Base-by-base conservation (phyloP, 352 stramenopile species). In the Phytophthora sp. region DNA sequence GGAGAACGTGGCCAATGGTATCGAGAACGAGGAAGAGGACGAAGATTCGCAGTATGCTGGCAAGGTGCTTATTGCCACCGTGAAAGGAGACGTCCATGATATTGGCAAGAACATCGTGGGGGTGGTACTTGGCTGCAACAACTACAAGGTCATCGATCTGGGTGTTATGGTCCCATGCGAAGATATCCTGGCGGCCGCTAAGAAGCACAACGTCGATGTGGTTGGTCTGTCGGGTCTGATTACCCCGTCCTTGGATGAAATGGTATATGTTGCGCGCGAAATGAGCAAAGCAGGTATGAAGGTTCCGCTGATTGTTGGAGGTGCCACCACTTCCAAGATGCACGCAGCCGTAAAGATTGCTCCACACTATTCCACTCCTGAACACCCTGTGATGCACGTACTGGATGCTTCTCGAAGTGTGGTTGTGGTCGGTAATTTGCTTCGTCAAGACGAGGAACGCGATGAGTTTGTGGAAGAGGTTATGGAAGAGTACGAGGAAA, bases 41-140 rank as follows among this genome's bases (percentile, higher is more conserved):
- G 86, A 94, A 13, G 84, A 95, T 62, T 91, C 80, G 27, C 86
- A 93, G 67, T 94, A 94, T 62, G 86, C 86, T 44, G 92, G 91
- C 27, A 98, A 98, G 70, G 91, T 99, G 35, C 74, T 99, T 6
- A 98, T 99, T 75, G 97, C 97, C n/a, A 99, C 97, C 12, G 97
- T 99, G 3, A 99, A 99, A 74, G 97, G 97, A 57, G 97, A 99
- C 74, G 97, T 99, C 20, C 97, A 99, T 77, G 97, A 99, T 69
- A 99, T 99, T 69, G 97, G 97, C 57, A 99, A 99, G 74, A 99
- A 99, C 80, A 99, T 99, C 86, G 96, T 99, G 35, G 91, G 93
- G 41, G 96, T 99, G 54, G 96, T 99, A 46, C 81, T 99, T 20
- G 96, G 96, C 27, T 99, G 97, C 80, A 99, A 99, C 83, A 99